These are phyloP conservation scores for Phytophthora pseudosyringae DNA, from an alignment of 352 stramenopile species.

Conservation along the genomic window DNA sequence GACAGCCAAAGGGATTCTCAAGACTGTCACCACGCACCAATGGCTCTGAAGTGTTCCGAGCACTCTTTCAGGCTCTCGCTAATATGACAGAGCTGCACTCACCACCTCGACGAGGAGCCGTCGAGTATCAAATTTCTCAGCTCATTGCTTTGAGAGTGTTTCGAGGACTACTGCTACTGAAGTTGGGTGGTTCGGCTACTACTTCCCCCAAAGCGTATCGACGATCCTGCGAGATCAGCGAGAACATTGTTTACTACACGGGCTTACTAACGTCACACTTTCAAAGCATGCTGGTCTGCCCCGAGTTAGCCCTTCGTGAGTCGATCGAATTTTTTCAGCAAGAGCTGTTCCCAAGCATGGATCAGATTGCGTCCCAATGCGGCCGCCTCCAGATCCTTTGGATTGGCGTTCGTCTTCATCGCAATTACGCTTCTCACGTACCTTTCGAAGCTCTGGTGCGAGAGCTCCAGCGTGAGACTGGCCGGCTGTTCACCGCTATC, in stretches of 20 bases:
- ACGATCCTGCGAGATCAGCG: slow-evolving; percentile 35
- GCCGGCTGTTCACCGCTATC: slow-evolving; percentile 26
- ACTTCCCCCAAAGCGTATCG: slow-evolving; percentile 38
- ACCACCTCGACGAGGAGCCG: slow-evolving; percentile 2
- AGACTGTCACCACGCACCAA: slow-evolving; percentile 49
- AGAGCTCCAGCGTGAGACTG: slow-evolving; percentile 48
- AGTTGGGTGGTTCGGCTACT: slow-evolving; percentile 38
- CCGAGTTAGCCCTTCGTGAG: slow-evolving; percentile 52
- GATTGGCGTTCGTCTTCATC: slow-evolving; percentile 56
- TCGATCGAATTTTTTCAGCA: slow-evolving; percentile 69
- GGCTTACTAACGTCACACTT: slow-evolving; percentile 63
- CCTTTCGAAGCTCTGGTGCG: slow-evolving; percentile 49
- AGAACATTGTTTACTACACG: slow-evolving; percentile 59
- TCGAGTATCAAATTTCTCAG: slow-evolving; percentile 57
- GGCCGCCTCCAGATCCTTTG: slow-evolving; percentile 67
- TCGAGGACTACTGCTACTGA: slow-evolving; percentile 50
- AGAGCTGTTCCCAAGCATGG: slow-evolving; percentile 55
- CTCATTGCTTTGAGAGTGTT: slow-evolving; percentile 72
- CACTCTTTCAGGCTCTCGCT: slow-evolving; percentile 58
- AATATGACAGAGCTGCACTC: slow-evolving; percentile 9
- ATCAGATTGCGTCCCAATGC: slow-evolving; percentile 52
- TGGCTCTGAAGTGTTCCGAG: slow-evolving; percentile 49
- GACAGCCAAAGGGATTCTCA: slow-evolving; percentile 36
- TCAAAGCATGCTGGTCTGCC: slow-evolving; percentile 43
- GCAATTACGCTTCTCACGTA: slow-evolving; percentile 37